Conservation (phyloP, 805 yeast species). For the Starmera caribaea region DNA sequence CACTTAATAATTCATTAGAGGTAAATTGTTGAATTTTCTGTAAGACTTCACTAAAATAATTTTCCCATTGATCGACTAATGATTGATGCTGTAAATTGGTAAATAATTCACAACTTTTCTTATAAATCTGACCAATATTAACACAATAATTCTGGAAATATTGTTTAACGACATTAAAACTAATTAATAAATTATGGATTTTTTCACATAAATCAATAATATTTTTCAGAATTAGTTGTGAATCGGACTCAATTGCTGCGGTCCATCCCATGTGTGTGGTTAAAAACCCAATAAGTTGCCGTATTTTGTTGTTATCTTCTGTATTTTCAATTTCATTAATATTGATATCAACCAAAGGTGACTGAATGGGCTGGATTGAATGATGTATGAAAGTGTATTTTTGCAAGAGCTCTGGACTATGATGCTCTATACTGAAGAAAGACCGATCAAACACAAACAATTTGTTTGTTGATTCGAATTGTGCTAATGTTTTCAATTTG, state of each 20-base stretch:
- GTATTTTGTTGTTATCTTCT: slow-evolving; percentile 7
- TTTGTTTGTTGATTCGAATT: slow-evolving; percentile 40
- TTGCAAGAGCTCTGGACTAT: neutral
- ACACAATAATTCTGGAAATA: slow-evolving; percentile 38
- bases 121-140: slow-evolving; percentile 39
- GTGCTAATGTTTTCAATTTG: slow-evolving; percentile 32
- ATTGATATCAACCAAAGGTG: slow-evolving; percentile 25
- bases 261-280: slow-evolving; percentile 44
- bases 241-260: slow-evolving; percentile 33
- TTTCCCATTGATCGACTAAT: slow-evolving; percentile 7
- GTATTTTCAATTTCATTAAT: slow-evolving; percentile 8
- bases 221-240: slow-evolving; percentile 23
- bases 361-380: slow-evolving; percentile 24
- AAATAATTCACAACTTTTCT: slow-evolving; percentile 26
- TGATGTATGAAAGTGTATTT: slow-evolving; percentile 2
- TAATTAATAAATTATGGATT: slow-evolving; percentile 32
- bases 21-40: no score
- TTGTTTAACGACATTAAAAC: slow-evolving; percentile 37
- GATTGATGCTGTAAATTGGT: slow-evolving; percentile 32
- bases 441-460: slow-evolving; percentile 57
- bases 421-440: slow-evolving; percentile 31
- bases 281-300: slow-evolving; percentile 22
- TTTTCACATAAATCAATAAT: slow-evolving; percentile 23
- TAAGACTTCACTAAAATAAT: no score
- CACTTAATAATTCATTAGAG: no score